phyloP scores from a whole-genome alignment of 2,329 filamentous ascomycete species.

The Xylaria sp. region DNA sequence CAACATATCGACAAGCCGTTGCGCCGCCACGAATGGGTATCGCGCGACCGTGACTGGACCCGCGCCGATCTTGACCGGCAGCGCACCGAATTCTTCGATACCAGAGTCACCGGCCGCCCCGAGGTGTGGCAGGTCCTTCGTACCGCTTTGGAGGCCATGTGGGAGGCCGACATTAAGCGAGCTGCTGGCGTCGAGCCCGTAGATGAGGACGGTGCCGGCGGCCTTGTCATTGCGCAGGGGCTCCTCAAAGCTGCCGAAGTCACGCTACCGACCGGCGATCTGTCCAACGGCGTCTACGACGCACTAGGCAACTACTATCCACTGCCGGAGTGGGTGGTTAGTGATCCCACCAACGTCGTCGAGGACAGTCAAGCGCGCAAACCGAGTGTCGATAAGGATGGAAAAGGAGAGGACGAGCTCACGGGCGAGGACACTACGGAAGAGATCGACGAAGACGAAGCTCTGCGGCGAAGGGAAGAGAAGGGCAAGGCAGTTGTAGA shows the following conservation, averaged over 20 bases:
- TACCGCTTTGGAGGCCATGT: conserved; percentile 74
- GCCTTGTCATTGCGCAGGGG: conserved; percentile 76
- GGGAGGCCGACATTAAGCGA: conserved; percentile 59
- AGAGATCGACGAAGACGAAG: conserved; percentile 51
- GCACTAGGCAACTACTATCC: conserved; percentile 75
- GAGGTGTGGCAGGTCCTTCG: conserved; percentile 85
- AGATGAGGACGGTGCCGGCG: conserved; percentile 50
- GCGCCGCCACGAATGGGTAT: conserved; percentile 72
- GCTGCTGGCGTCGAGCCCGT: conserved; percentile 41
- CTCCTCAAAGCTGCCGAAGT: conserved; percentile 83
- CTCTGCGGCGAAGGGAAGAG: conserved; percentile 60
- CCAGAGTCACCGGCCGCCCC: conserved; percentile 77
- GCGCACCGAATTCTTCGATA: conserved; percentile 89
- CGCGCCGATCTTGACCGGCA: conserved; percentile 74
- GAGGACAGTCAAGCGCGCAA: conserved; percentile 41
- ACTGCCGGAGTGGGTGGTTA: conserved; percentile 74
- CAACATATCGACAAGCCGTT: conserved; percentile 79
- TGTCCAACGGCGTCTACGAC: conserved; percentile 79
- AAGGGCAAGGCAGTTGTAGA: conserved; percentile 69
- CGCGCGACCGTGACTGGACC: conserved; percentile 75
- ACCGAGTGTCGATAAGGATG: conserved; percentile 39
- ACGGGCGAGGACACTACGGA: conserved; percentile 46
- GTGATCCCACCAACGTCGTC: conserved; percentile 70
- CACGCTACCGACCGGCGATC: conserved; percentile 77
- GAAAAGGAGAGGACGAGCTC: conserved; percentile 46